Evolutionary conservation across 257 asterid species (phyloP), one percentile per base, ranked within the genome.

Genomic region (Thymus quinquecostatus): DNA sequence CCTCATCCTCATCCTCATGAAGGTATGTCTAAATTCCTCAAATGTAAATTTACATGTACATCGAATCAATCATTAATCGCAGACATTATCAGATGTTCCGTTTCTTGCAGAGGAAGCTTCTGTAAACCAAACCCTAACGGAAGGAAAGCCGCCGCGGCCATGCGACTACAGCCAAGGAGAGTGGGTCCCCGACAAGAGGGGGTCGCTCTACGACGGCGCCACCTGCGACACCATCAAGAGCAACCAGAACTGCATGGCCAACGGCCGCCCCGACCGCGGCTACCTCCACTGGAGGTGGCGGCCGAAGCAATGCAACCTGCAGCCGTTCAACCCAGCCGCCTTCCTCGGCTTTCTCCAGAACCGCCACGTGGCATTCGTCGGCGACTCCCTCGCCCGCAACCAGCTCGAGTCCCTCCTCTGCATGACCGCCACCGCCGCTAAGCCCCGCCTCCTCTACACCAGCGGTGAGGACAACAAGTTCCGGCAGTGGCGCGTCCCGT

Each of bases 321-420:
- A 90, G 2, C 74, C 82, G 45, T 90, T 92, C 79, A 84, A 80
- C 21, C 93, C 98, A 1, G 7, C 33, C 21, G 10, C 55, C 0
- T 92, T 92, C 81, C 95, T 92, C 13, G 28, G 66, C n/a, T 77
- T 83, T 53, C 44, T 84, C 53, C 50, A 57, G 30, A 83, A 87
- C 81, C 88, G 82, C 48, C 91, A 84, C 82, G 69, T 92, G 6
- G 97, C 89, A 5, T 92, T 92, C 79, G 93, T 92, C 21, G 98
- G 98, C 6, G 97, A 92, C 48, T 92, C 98, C 0, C 44, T 92
- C 2, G 98, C 97, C 5, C 78, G 98, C 56, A 92, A 92, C 72
- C 98, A 92, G 77, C 51, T 87, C 36, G 97, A 92, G 29, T 90
- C 98, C 4, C 58, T 92, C 44, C 79, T 92, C 12, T 92, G 96